Conservation (phyloP, 495 filamentous ascomycete genomes). For the Cercophora sp. region DNA sequence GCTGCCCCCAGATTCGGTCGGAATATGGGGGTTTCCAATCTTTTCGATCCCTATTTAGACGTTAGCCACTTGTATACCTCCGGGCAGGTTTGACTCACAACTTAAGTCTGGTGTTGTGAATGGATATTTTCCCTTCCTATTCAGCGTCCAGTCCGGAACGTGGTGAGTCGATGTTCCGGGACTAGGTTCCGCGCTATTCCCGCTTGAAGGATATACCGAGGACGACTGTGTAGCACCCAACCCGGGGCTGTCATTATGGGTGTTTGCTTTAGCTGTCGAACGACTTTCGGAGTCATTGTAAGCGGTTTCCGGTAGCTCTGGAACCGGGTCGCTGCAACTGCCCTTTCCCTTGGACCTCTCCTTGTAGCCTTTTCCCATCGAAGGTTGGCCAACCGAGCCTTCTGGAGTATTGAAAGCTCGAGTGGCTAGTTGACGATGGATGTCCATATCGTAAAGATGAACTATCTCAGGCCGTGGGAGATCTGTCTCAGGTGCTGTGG, state of each 20-base stretch:
- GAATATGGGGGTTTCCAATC: constrained; percentile 5
- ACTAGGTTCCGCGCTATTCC: constrained; percentile 13
- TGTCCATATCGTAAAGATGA: constrained; percentile 29
- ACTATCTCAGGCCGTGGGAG: constrained; percentile 22
- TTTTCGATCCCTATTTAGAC: constrained; percentile 13
- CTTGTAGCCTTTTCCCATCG: neutral
- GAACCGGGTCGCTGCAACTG: neutral
- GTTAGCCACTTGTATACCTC: neutral
- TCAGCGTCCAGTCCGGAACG: neutral
- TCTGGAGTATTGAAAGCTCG: constrained; percentile 18
- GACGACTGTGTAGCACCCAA: constrained; percentile 18
- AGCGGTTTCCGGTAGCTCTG: too few relatives aligned
- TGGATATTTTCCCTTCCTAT: neutral
- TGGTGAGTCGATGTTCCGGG: constrained; percentile 10
- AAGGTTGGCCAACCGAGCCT: constrained; percentile 10
- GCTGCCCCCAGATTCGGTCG: constrained; percentile 4
- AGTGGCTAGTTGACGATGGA: constrained; percentile 21
- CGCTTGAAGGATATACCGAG: constrained; percentile 24
- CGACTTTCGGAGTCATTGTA: too few relatives aligned
- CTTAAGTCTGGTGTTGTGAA: constrained; percentile 11
- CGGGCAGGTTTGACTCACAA: constrained; percentile 6
- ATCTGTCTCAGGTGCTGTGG: constrained; percentile 13
- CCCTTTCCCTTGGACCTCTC: neutral
- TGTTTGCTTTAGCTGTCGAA: too few relatives aligned
- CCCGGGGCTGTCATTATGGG: too few relatives aligned